Base-by-base conservation (phyloP, 2,329 filamentous ascomycete genomes). In the Cercospora beticola region DNA sequence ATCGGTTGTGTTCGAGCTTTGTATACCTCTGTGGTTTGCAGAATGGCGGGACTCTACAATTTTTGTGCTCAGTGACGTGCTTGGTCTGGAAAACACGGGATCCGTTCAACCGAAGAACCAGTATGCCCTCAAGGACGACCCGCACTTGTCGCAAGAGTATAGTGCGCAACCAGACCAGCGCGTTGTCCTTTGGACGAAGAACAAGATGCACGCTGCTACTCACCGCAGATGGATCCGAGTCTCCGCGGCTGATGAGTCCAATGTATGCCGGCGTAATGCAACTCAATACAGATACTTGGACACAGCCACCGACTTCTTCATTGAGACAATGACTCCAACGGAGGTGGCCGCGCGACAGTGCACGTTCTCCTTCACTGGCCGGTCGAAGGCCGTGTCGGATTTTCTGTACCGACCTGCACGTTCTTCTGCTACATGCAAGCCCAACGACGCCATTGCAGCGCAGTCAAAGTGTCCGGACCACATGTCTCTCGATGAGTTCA, bases 1-100 rank as follows among this genome's bases (percentile, higher is more conserved):
- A 33, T 79, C 79, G 0, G 76, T 86, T 0, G 69, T 88, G 0
- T 87, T 89, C 62, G 87, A 89, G 69, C 76, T 89, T 0, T 67
- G 64, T 0, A 79, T 80, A 21, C 87, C 87, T 0, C 33, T 71
- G 3, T 77, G 77, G 3, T 82, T 87, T 23, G 76, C 78, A 2
- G 74, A 76, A 0, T 90, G 88, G 74, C 81, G 87, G 9, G 81
- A 87, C 65, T 77, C 80, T 5, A 52, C 60, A 1, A 10, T 58
- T 12, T 71, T 58, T 54, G 4, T 75, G 52, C 33, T 68, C 6
- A 59, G 60, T 7, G 56, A 73, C 6, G 71, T 76, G 1, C 62
- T 76, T 6, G 21, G 31, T 14, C 43, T 54, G 12, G 31, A 28
- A 7, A 56, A 33, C 10, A 33, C 18, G 10, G 49, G 31, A 7